Base-by-base conservation (phyloP, 768 basidiomycete genomes). In the Thelephora aurantiotincta region DNA sequence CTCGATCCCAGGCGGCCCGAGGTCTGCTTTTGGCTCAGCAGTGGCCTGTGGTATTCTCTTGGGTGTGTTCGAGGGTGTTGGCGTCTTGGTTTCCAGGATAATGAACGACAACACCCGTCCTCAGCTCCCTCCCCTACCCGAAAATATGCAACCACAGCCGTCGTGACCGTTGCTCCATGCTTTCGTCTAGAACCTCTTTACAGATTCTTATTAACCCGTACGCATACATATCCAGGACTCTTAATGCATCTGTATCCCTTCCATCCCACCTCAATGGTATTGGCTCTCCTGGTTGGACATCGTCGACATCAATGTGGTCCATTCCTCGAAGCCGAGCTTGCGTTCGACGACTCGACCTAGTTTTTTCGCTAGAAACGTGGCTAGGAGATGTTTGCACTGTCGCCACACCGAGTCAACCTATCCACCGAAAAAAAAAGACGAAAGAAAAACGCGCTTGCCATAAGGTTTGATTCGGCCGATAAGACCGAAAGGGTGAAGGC, bases 41-140 rank as follows among this genome's bases (percentile, higher is more conserved):
- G 74, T 99, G 42, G 87, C 88, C 13, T 98, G 96, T 60, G 94
- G 93, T 61, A 93, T 99, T 50, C 71, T 99, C 20, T 76, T 99
- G 20, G 93, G 94, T 55, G 86, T 91, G 11, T 88, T 92, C 59
- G 86, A 90, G 65, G 93, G 93, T 58, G 91, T 97, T 18, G 94
- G 94, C 55, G 93, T 98, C 6, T 71, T 98, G 20, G 69, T 97
- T 51, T 83, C 80, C 43, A 77, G 94, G 51, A 83, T 92, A 54
- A 85, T 96, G 63, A 85, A 82, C 58, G 87, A 88, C 60, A 77
- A 76, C 49, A 78, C 80, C 55, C 72, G 84, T 57, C 88, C 85
- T 54, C 82, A 84, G 60, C 68, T 87, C 64, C 80, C 84, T 51
- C 82, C 80, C 62, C 54, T 78, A 63, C 77, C 78, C 30, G 70